Evolutionary conservation across 2,329 filamentous ascomycete genomes (phyloP).

Genomic region (Botryotinia narcissicola): DNA sequence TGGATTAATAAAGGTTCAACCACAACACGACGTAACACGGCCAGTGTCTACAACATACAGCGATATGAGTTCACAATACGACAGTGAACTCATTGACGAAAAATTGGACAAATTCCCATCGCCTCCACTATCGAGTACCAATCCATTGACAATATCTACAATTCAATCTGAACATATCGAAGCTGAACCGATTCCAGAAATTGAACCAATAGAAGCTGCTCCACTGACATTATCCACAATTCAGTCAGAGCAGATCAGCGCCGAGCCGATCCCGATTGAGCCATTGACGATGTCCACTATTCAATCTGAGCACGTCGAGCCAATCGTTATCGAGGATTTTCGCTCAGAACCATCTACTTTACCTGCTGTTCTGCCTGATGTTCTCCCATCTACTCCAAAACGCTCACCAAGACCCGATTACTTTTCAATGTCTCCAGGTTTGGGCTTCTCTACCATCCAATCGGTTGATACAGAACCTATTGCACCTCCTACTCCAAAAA

Average conservation of each 20-base stretch:
- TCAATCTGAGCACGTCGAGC: slow-evolving; percentile 40
- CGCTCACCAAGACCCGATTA: slow-evolving; percentile 10
- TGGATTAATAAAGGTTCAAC: slow-evolving; percentile 26
- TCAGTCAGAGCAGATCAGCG: slow-evolving; percentile 44
- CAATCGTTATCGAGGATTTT: slow-evolving; percentile 12
- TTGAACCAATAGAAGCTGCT: slow-evolving; percentile 25
- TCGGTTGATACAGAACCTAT: slow-evolving; percentile 37
- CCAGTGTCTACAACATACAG: slow-evolving; percentile 52
- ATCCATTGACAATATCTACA: slow-evolving; percentile 39
- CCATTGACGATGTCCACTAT: slow-evolving; percentile 39
- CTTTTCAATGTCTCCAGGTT: slow-evolving; percentile 34
- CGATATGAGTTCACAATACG: slow-evolving; percentile 52
- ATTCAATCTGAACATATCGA: slow-evolving; percentile 40
- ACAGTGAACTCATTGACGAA: slow-evolving; percentile 48
- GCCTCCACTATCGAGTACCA: slow-evolving; percentile 46
- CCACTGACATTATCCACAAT: slow-evolving; percentile 38
- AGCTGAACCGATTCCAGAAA: slow-evolving; percentile 30
- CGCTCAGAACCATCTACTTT: slow-evolving; percentile 19
- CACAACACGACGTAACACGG: slow-evolving; percentile 37
- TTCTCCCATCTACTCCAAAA: not conserved
- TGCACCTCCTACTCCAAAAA: slow-evolving; percentile 43
- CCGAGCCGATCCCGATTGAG: slow-evolving; percentile 28
- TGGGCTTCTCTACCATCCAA: slow-evolving; percentile 36
- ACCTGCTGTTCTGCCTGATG: slow-evolving; percentile 16
- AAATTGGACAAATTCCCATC: slow-evolving; percentile 55